A percentile compares a stretch with the other conserved stretches of the same genome.
These are phyloP conservation scores for Macadamia integrifolia DNA, from an alignment of 164 flowering plant genomes.

Conservation along the genomic window DNA sequence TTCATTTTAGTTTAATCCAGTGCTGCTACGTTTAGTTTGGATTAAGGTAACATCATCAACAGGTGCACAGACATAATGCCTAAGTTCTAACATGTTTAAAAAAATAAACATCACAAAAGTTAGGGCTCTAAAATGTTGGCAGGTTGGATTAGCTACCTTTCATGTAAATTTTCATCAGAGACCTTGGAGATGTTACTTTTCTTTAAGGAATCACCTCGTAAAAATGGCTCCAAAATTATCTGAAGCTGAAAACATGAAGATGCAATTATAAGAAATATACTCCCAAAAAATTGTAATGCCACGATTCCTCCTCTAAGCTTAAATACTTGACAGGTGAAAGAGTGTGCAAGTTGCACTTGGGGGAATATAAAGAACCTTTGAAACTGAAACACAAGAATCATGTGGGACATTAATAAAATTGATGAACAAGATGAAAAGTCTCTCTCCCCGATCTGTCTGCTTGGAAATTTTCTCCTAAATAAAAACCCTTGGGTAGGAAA, in stretches of 20 bases:
- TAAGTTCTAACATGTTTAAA: neutral
- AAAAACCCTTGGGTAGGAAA: too few species aligned
- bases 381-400: neutral
- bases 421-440: neutral
- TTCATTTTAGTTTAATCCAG: neutral
- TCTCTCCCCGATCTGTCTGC: neutral
- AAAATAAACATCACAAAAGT: neutral
- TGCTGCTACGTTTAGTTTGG: neutral
- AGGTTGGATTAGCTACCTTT: constrained; percentile 43
- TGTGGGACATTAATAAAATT: neutral
- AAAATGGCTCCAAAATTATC: constrained; percentile 71
- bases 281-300: too few species aligned
- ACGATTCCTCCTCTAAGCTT: too few species aligned
- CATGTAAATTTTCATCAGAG: constrained; percentile 28
- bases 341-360: neutral
- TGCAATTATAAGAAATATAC: too few species aligned
- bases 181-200: constrained; percentile 34
- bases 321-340: too few species aligned
- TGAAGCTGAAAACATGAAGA: constrained; percentile 49
- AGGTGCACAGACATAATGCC: neutral
- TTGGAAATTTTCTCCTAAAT: too few species aligned
- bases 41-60: neutral
- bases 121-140: neutral
- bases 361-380: neutral
- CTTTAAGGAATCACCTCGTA: constrained; percentile 37